Evolutionary conservation across 1,139 yeast genomes (phyloP), one percentile per base, ranked within the genome.

Genomic region (Hansenula sp.): DNA sequence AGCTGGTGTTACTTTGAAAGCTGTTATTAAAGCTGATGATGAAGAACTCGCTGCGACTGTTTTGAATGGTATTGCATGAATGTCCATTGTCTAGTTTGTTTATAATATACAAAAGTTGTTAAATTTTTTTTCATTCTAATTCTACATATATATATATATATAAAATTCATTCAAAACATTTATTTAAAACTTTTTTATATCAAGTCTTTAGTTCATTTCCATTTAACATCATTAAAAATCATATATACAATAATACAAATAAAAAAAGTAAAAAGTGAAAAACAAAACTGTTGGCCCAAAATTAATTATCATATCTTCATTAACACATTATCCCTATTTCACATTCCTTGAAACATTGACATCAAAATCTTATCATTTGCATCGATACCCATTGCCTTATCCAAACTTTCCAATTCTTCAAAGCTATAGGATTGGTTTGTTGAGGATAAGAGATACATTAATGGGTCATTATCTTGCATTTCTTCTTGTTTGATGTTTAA

Each of bases 1-100:
- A 44, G 77, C 77, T 53, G 88, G 88, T 48, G 81, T 88, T 45
- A 88, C 91, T 53, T 81, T 93, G 61, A 90, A 88, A 70, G 75
- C 85, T 44, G 76, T 77, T 52, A 85, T 84, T 31, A 84, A 83
- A 61, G 72, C 88, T 40, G 93, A 85, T 51, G 74, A 73, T 51
- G 76, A 72, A 27, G 66, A 67, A 41, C 61, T 80, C 41, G 66
- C 74, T 44, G 68, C 70, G 40, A 66, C 74, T 50, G 70, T 80
- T 41, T 69, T 74, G 37, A 74, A 73, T 47, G 73, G 79, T 24
- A 42, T 56, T 39, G 50, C 50, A 11, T 52, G 21, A 31, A 5
- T 28, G 30, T 11, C 25, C 5, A 21, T 21, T 21, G 25, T 9
- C 25, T 9, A 21, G 25, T 21, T 9, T 21, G 25, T 21, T 21